Evolutionary conservation across 495 filamentous ascomycete species (phyloP).

Genomic region (Staphylotrichum longicolle): DNA sequence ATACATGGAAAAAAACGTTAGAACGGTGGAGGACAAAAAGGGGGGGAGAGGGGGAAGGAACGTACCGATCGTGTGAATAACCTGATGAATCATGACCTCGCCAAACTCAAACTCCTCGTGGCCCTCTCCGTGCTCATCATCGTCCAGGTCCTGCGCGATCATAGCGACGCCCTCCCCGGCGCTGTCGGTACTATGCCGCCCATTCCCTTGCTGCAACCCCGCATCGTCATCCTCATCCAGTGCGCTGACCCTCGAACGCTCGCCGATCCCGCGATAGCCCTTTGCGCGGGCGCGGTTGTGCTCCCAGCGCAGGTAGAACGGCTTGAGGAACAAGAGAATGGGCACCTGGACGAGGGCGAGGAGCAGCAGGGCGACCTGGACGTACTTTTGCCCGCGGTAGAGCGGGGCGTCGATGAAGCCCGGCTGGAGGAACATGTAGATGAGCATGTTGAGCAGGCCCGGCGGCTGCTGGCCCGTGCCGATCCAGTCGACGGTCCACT

Average conservation of each 20-base stretch:
- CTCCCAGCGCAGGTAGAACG: conserved; percentile 87
- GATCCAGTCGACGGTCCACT: conserved; percentile 91
- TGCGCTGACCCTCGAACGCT: conserved; percentile 79
- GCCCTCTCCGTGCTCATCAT: conserved; percentile 55
- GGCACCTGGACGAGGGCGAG: conserved; percentile 84
- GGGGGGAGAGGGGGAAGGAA: conserved; percentile 3
- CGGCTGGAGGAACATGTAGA: conserved; percentile 97
- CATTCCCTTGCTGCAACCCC: conserved; percentile 41
- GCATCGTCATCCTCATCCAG: conserved; percentile 77
- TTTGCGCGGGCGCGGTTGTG: conserved; percentile 82
- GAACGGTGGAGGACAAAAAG: background rate
- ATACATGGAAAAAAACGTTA: background rate
- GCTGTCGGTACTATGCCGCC: conserved; percentile 65
- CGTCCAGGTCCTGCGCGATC: conserved; percentile 76
- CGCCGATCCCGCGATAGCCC: conserved; percentile 90
- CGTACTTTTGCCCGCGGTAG: conserved; percentile 67
- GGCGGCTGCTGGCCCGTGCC: conserved; percentile 66
- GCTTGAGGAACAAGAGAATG: conserved; percentile 89
- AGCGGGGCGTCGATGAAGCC: conserved; percentile 67
- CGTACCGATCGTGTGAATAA: conserved; percentile 96
- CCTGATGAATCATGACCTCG: conserved; percentile 97
- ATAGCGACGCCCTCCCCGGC: conserved; percentile 87
- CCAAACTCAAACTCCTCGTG: conserved; percentile 81
- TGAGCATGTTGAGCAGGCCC: conserved; percentile 94
- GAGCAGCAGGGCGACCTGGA: conserved; percentile 80